Evolutionary conservation across 495 filamentous ascomycete species (phyloP), one percentile per base, ranked within the genome.

Genomic region (Tuber microsphaerosporum): DNA sequence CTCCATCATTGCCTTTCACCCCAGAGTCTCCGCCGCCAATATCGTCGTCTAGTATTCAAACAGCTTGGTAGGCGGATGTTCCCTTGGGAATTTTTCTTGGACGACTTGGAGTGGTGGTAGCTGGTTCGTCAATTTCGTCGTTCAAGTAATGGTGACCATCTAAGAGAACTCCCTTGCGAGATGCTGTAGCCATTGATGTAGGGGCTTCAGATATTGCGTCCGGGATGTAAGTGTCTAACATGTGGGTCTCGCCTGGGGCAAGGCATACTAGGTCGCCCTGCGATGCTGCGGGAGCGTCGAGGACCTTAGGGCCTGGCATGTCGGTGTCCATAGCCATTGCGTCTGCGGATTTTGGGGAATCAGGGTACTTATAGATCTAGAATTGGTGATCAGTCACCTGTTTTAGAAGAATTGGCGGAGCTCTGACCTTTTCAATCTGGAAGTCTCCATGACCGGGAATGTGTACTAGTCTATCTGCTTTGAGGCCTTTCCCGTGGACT

Each of bases 121-220:
- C 85, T 9, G 51, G 51, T 31, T 61, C 51, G n/a, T 88, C 85
- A 34, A 96, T 92, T 26, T 97, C 93, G 71, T 98, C 95, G 5
- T 93, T 94, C 82, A 97, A 99, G 85, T 99, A 99, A 82, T 97
- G 94, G 84, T 99, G 94, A 76, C 97, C 94, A 78, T 99, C 95
- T 44, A 98, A 86, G 65, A 99, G 86, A 6, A 99, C 95, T 70
- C 94, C 94, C 84, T 90, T 87, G 79, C 89, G 84, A 14, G 81
- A 85, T 61, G 9, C 31, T 37, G 85, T 80, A 14, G 85, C 81
- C 12, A 82, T 78, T 31, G 86, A 84, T 7, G 87, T 86, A 22
- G 87, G 85, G 5, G 87, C 87, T 22, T 89, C 86, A 9, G 89
- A 89, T 43, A 88, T 83, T 0, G 86, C 84, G 68, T 88, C 84